A percentile compares a stretch with the other conserved stretches of the same genome.
phyloP scores from a whole-genome alignment of 164 flowering plant genomes.

The grape (Vitis vinifera) region ASM3070453v1 NC_081809.1:5261501-5262000 shows the following conservation, averaged over 20 bases:
- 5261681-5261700: constrained; percentile 54
- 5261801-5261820: constrained; percentile 48
- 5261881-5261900: too few relatives aligned
- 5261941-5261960: constrained; percentile 54
- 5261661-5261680: constrained; percentile 45
- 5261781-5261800: constrained; percentile 69
- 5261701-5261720: constrained; percentile 49
- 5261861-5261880: too few relatives aligned
- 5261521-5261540: constrained; percentile 31
- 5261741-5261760: constrained; percentile 27
- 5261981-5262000: constrained; percentile 63
- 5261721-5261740: constrained; percentile 40
- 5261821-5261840: constrained; percentile 35
- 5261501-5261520: constrained; percentile 54
- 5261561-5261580: constrained; percentile 56
- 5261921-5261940: constrained; percentile 49
- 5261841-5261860: too few relatives aligned
- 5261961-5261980: constrained; percentile 56
- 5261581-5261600: constrained; percentile 71
- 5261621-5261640: constrained; percentile 61
- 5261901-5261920: too few relatives aligned
- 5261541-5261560: constrained; percentile 52
- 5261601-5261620: constrained; percentile 60
- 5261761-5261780: constrained; percentile 59
- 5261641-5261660: constrained; percentile 51